Conservation (phyloP, 2,329 filamentous ascomycete species). For the Chrysoporthe puriensis region DNA sequence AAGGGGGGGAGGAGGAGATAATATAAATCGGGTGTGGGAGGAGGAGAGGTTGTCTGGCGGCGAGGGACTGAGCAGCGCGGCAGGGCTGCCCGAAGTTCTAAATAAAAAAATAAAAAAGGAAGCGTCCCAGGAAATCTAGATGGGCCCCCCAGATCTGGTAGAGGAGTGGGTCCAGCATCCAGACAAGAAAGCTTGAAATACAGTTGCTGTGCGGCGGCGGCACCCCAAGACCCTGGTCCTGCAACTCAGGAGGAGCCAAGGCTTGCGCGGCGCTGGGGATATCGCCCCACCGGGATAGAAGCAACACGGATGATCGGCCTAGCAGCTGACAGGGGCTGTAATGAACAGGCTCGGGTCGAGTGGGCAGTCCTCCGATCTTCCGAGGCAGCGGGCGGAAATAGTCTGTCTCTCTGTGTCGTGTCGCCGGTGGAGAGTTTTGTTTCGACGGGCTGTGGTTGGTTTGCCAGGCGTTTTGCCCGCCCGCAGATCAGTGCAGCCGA, state of each 20-base stretch:
- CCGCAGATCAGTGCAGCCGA: constrained; percentile 7
- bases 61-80: constrained; percentile 18
- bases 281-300: constrained; percentile 27
- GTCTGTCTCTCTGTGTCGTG: background rate
- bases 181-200: constrained; percentile 30
- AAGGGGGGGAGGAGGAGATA: background rate
- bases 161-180: constrained; percentile 25
- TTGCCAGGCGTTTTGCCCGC: background rate
- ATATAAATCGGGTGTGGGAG: background rate
- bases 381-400: constrained; percentile 16
- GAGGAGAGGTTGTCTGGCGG: constrained; percentile 11
- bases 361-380: constrained; percentile 18
- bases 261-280: constrained; percentile 31
- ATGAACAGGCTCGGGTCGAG: constrained; percentile 16
- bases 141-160: constrained; percentile 27
- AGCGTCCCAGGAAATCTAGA: constrained; percentile 21
- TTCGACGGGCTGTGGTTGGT: background rate
- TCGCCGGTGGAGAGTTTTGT: background rate
- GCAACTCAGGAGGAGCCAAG: constrained; percentile 30
- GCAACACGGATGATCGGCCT: constrained; percentile 29
- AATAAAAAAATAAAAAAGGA: constrained; percentile 22
- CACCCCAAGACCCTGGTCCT: constrained; percentile 30
- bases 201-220: constrained; percentile 28
- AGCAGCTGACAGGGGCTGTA: constrained; percentile 28
- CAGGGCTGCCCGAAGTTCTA: constrained; percentile 21